Base-by-base conservation (phyloP, 768 basidiomycete genomes). In the Pleurotus eryngii region DNA sequence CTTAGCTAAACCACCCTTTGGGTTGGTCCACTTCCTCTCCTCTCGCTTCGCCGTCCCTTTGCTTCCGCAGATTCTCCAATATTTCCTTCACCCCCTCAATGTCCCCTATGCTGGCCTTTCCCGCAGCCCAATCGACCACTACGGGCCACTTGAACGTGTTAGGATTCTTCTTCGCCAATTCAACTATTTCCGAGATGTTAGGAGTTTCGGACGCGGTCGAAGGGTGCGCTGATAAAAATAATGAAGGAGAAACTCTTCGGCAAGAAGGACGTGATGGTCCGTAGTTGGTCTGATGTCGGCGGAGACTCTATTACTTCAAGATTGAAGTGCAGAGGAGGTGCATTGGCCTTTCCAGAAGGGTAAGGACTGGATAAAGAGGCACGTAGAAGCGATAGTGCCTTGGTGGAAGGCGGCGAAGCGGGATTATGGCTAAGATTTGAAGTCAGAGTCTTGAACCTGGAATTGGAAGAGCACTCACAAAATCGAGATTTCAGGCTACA, bases 41-140 rank as follows among this genome's bases (percentile, higher is more conserved):
- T 57, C 74, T 68, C 24, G 68, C 49, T 63, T 89, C 86, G 0
- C 88, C 88, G 60, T 91, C 90, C 55, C 89, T 73, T 57, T 74
- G 79, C 71, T 82, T 81, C 63, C 89, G 73, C 56, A 92, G 60
- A 24, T 70, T 74, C 60, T 92, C 90, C 65, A 92, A 64, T 14
- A 92, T 86, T 1, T 66, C 65, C 55, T 79, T 81, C n/a, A 90
- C 90, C 17, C 85, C 84, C 5, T 89, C 86, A 15, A 85, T 73
- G 58, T 87, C 83, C 0, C 90, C 90, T 0, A 90, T 70, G 17
- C 79, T 78, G 8, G 83, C 87, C 42, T 76, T 76, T 1, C 90
- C 90, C 20, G 75, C 79, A 14, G 75, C 70, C 90, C 90, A 92
- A 62, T 92, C 84, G 1, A 92, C 90, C 0, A 92, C 87, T 46